These are phyloP conservation scores for Umbilicus rupestris DNA, from an alignment of 164 flowering plant species.

Conservation along the genomic window DNA sequence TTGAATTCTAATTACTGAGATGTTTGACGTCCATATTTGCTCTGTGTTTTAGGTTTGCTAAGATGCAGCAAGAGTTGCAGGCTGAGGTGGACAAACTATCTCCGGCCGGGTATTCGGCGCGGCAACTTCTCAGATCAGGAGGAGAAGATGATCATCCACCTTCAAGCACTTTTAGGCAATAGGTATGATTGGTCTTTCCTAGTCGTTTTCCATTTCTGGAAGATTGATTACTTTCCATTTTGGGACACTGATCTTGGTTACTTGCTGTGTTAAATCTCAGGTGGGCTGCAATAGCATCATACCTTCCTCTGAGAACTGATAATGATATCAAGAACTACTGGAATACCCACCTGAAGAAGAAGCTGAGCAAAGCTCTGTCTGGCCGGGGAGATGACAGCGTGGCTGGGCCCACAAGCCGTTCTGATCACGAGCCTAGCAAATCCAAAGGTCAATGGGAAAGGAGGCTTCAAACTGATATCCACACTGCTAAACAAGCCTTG, in stretches of 20 bases:
- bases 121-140: conserved; percentile 84
- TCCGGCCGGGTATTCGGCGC: conserved; percentile 80
- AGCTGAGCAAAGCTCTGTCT: conserved; percentile 40
- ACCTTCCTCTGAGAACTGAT: conserved; percentile 80
- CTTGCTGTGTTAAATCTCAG: conserved; percentile 20
- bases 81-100: conserved; percentile 90
- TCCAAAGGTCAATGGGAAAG: conserved; percentile 90
- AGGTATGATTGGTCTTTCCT: conserved; percentile 30
- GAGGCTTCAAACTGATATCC: conserved; percentile 84
- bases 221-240: neutral
- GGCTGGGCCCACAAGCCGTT: conserved; percentile 18
- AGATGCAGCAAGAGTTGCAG: conserved; percentile 92
- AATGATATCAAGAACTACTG: conserved; percentile 82
- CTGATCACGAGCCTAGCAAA: conserved; percentile 18
- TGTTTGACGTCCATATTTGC: neutral
- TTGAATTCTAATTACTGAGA: too few species aligned
- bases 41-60: conserved; percentile 47
- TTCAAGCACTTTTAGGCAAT: conserved; percentile 89
- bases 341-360: conserved; percentile 83
- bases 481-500: conserved; percentile 72
- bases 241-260: neutral
- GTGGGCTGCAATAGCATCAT: conserved; percentile 96
- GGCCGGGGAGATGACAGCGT: conserved; percentile 19
- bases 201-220: neutral
- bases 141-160: conserved; percentile 93